Conservation (phyloP, 2,329 filamentous ascomycete genomes). For the Colletotrichum tabaci region DNA sequence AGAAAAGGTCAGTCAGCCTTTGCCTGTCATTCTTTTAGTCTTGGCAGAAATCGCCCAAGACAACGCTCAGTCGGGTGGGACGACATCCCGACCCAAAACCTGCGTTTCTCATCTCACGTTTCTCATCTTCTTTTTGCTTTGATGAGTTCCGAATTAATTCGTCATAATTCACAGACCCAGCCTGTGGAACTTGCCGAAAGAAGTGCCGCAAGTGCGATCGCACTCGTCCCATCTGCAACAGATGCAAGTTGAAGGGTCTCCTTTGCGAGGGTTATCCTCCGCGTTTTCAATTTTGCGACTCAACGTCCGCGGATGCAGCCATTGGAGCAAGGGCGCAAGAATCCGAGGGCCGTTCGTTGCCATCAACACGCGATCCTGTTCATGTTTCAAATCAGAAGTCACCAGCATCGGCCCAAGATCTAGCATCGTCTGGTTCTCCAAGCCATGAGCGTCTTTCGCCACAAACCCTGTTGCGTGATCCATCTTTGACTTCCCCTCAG, state of each 20-base stretch:
- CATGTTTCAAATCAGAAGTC: background rate
- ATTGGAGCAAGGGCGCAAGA: background rate
- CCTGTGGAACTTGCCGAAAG: constrained; percentile 51
- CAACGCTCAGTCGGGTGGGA: background rate
- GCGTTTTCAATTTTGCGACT: constrained; percentile 49
- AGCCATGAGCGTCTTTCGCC: background rate
- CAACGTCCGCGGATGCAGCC: constrained; percentile 41
- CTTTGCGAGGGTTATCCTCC: constrained; percentile 51
- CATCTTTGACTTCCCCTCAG: background rate
- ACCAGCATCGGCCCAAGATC: background rate
- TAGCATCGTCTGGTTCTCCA: background rate
- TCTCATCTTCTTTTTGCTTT: constrained; percentile 13
- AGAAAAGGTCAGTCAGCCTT: constrained; percentile 25
- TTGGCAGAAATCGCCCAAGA: background rate
- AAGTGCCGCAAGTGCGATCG: constrained; percentile 53
- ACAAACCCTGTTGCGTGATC: background rate
- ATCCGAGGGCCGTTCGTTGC: background rate
- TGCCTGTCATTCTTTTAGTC: background rate
- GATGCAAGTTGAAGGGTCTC: constrained; percentile 49
- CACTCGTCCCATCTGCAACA: constrained; percentile 48
- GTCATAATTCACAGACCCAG: constrained; percentile 45
- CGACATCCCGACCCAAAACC: background rate
- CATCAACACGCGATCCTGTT: background rate
- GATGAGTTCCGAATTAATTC: background rate
- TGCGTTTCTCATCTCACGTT: background rate